A percentile compares a stretch with the other conserved stretches of the same genome.
Conservation (phyloP, 352 stramenopile genomes). For the Salisapilia sapeloensis region DNA sequence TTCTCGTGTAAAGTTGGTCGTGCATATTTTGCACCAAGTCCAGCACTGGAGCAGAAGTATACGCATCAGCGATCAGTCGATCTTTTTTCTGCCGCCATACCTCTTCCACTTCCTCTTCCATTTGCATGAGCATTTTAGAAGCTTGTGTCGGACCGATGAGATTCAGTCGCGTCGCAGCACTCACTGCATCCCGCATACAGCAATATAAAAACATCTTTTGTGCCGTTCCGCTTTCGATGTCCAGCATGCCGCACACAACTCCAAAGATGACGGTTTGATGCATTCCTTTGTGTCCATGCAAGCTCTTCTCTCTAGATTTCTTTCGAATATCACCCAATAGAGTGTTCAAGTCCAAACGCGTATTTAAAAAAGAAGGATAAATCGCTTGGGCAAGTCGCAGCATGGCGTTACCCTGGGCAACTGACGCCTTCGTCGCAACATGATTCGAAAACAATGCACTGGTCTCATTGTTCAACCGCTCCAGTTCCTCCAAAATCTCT, state of each 20-base stretch:
- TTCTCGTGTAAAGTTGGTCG: constrained; percentile 78
- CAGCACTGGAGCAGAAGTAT: constrained; percentile 59
- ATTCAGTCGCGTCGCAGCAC: constrained; percentile 63
- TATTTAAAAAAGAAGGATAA: constrained; percentile 10
- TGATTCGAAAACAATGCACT: constrained; percentile 63
- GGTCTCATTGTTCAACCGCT: constrained; percentile 26
- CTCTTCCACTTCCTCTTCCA: constrained; percentile 21
- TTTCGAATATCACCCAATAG: constrained; percentile 30
- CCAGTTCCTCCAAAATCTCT: constrained; percentile 13
- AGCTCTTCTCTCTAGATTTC: constrained; percentile 20
- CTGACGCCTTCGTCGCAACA: constrained; percentile 56
- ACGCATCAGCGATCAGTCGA: constrained; percentile 35
- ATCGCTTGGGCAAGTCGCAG: constrained; percentile 46
- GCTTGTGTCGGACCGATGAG: constrained; percentile 56
- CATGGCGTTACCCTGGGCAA: constrained; percentile 50
- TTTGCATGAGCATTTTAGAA: constrained; percentile 46
- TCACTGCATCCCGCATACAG: constrained; percentile 51
- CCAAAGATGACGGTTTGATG: constrained; percentile 62
- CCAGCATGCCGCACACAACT: constrained; percentile 33
- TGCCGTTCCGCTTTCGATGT: constrained; percentile 15
- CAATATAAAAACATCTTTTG: constrained; percentile 75
- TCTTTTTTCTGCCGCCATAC: constrained; percentile 55
- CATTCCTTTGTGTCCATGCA: constrained; percentile 13
- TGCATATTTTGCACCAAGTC: constrained; percentile 74
- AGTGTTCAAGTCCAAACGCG: constrained; percentile 12